These are phyloP conservation scores for Lepidium sativum DNA, from an alignment of 345 rosid genomes.

Conservation along the genomic window DNA sequence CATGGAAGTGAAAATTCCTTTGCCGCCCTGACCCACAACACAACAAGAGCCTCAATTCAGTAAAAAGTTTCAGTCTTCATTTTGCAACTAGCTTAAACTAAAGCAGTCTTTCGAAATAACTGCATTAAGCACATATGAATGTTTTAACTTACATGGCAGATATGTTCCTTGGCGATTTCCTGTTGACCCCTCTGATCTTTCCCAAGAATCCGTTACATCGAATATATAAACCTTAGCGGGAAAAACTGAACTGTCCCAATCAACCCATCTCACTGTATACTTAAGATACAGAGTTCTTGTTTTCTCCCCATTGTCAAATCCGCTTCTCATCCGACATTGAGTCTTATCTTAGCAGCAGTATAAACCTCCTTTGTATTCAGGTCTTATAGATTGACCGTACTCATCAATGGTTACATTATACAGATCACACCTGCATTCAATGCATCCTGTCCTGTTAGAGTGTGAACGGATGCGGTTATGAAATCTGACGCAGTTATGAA, in stretches of 20 bases:
- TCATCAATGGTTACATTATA: constrained; percentile 59
- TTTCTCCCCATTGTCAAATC: constrained; percentile 42
- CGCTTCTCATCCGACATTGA: constrained; percentile 50
- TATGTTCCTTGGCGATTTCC: constrained; percentile 36
- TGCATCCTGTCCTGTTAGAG: constrained; percentile 51
- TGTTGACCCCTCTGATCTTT: constrained; percentile 27
- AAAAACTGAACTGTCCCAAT: constrained; percentile 49
- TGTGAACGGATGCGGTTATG: neutral
- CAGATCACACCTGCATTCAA: constrained; percentile 63
- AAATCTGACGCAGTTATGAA: neutral
- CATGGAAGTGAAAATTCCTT: constrained; percentile 45
- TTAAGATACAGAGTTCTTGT: constrained; percentile 41
- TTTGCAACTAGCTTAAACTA: neutral
- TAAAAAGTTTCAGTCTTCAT: neutral
- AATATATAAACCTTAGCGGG: constrained; percentile 64
- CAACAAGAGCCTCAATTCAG: neutral
- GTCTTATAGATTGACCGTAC: constrained; percentile 38
- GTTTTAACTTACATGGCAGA: constrained; percentile 44
- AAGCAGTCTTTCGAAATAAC: neutral
- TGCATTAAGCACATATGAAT: neutral
- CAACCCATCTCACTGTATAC: constrained; percentile 67
- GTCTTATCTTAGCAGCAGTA: constrained; percentile 58
- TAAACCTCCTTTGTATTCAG: constrained; percentile 65
- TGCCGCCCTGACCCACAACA: constrained; percentile 46
- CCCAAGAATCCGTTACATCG: constrained; percentile 71